A percentile compares a stretch with the other conserved stretches of the same genome.
Conservation (phyloP, 768 basidiomycete species). For the Mycena leptocephala region DNA sequence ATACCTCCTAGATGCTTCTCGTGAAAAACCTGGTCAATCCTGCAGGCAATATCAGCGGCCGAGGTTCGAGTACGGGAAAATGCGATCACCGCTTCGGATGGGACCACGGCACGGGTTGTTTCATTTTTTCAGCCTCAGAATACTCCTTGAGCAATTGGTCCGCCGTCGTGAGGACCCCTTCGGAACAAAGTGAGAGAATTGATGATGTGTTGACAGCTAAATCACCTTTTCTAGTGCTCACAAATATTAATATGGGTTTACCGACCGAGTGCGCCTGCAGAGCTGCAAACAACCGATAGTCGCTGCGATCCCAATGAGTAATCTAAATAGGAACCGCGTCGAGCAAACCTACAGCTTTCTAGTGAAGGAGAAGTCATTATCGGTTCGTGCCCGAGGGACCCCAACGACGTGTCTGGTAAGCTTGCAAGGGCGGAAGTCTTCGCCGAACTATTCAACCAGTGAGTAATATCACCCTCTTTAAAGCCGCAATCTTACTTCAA, state of each 20-base stretch:
- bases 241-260: slow-evolving; percentile 93
- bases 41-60: slow-evolving; percentile 44
- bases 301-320: slow-evolving; percentile 42
- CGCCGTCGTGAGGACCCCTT: slow-evolving; percentile 79
- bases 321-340: neutral
- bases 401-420: slow-evolving; percentile 83
- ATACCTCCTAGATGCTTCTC: slow-evolving; percentile 80
- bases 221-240: slow-evolving; percentile 88
- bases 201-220: neutral
- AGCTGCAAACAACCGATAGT: slow-evolving; percentile 80
- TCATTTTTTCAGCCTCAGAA: slow-evolving; percentile 66
- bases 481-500: slow-evolving; percentile 66
- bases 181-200: neutral
- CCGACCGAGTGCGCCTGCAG: slow-evolving; percentile 81
- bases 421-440: slow-evolving; percentile 92
- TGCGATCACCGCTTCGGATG: slow-evolving; percentile 66
- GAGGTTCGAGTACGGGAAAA: neutral
- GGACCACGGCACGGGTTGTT: slow-evolving; percentile 77
- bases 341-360: slow-evolving; percentile 61
- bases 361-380: slow-evolving; percentile 88
- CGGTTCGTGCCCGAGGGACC: slow-evolving; percentile 70
- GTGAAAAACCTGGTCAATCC: slow-evolving; percentile 70
- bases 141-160: slow-evolving; percentile 85
- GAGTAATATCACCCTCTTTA: neutral
- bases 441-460: slow-evolving; percentile 80